Evolutionary conservation across 805 yeast species (phyloP), one percentile per base, ranked within the genome.

Genomic region (Sugiyamaella americana): DNA sequence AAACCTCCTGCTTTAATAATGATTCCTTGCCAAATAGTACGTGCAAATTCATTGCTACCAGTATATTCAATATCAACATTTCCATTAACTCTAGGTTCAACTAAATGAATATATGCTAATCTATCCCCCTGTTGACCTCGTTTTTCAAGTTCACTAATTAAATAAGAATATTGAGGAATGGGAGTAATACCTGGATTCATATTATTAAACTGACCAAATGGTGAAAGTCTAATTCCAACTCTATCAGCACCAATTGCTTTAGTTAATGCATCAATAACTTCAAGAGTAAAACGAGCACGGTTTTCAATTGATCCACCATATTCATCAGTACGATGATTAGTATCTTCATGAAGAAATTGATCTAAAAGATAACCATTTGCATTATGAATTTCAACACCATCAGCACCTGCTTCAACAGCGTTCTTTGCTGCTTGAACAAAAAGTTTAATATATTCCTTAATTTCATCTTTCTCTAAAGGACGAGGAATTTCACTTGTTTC

Each of bases 351-450:
- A 37, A 73, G 51, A 54, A 80, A 78, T 50, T 69, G 67, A 51
- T 70, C 68, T 40, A 73, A 51, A 11, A 29, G 11, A 11, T 29
- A 29, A 29, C 13, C 10, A 59, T 80, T 79, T 21, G 87, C 87
- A 35, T 68, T 68, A 61, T 82, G 86, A 44, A 81, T 66, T 57
- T 80, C 85, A 41, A 82, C 75, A 52, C 80, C 80, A 60, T 83
- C 86, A 43, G 75, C 71, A 0, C 80, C 78, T 4, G 78, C 72
- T 11, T 66, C 69, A 30, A 72, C 63, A 1, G 85, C 76, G 50
- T 71, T 69, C 47, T 67, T 63, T 64, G 82, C 79, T 30, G 79
- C 76, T 1, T 53, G 51, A 6, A 68, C 74, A 53, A 60, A 78
- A 38, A 69, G 68, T 36, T 62, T 50, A 19, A 70, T 64, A 48